These are phyloP conservation scores for Suillus plorans DNA, from an alignment of 768 basidiomycete species.

Conservation along the genomic window DNA sequence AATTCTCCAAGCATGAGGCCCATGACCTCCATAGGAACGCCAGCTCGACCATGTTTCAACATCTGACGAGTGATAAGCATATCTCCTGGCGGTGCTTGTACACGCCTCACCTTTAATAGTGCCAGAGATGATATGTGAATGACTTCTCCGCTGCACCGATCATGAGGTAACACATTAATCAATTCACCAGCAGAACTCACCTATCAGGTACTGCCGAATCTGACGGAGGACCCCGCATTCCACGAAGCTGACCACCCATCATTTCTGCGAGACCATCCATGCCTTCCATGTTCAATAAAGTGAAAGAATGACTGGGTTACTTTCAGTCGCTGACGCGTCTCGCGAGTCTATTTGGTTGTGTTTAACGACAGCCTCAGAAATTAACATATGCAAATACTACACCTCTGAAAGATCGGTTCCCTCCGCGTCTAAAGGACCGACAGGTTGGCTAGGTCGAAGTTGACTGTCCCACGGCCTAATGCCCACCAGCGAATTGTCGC, in stretches of 20 bases:
- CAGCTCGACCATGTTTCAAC: conserved; percentile 98
- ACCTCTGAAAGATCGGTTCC: neutral
- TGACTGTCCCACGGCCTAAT: conserved; percentile 31
- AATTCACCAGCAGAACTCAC: conserved; percentile 38
- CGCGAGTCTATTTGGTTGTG: conserved; percentile 14
- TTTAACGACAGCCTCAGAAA: conserved; percentile 26
- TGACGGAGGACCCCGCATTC: conserved; percentile 38
- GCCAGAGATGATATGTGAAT: conserved; percentile 97
- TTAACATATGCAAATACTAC: conserved; percentile 31
- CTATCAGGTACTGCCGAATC: conserved; percentile 73
- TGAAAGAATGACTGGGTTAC: neutral
- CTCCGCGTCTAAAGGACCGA: neutral
- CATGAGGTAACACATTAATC: conserved; percentile 8
- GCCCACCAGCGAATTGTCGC: conserved; percentile 73
- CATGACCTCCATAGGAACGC: conserved; percentile 99
- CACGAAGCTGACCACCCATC: conserved; percentile 51
- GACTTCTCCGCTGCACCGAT: conserved; percentile 70
- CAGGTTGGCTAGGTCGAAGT: neutral
- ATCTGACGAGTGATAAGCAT: conserved; percentile 58
- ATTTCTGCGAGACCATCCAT: conserved; percentile 54
- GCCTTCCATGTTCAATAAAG: conserved; percentile 23
- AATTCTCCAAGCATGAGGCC: conserved; percentile 97
- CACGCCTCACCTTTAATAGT: conserved; percentile 79
- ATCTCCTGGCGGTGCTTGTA: neutral
- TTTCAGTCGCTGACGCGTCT: conserved; percentile 41